These are phyloP conservation scores for Kwoniella sp. DNA, from an alignment of 768 basidiomycete species.

Conservation along the genomic window DNA sequence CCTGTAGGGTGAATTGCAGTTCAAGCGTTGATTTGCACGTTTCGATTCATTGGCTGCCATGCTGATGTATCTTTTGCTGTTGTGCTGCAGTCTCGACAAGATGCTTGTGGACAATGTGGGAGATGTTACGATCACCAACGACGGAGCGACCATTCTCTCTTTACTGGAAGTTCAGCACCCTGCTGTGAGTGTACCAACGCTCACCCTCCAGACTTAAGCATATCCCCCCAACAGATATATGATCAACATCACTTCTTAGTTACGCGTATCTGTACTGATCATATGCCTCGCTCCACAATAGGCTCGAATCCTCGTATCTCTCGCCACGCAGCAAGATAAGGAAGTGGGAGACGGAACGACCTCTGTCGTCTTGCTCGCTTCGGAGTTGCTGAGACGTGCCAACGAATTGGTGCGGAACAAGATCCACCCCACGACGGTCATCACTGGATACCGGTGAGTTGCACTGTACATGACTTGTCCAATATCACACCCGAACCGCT, in stretches of 20 bases:
- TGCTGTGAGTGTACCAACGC: constrained; percentile 64
- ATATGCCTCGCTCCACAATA: constrained; percentile 6
- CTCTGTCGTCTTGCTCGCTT: constrained; percentile 95
- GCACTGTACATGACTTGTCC: neutral
- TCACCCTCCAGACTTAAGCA: no score
- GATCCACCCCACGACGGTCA: constrained; percentile 98
- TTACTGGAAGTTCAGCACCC: constrained; percentile 93
- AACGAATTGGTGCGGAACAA: constrained; percentile 98
- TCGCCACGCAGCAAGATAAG: constrained; percentile 98
- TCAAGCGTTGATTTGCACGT: neutral
- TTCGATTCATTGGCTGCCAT: no score
- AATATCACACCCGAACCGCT: no score
- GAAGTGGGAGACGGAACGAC: constrained; percentile 99
- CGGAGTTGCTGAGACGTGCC: constrained; percentile 92
- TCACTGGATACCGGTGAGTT: constrained; percentile 81
- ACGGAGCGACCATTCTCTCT: constrained; percentile 97
- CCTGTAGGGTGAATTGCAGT: constrained; percentile 86
- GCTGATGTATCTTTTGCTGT: neutral
- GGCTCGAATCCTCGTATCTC: constrained; percentile 88
- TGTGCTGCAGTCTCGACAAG: constrained; percentile 46
- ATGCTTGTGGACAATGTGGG: constrained; percentile 97
- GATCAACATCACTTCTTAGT: no score
- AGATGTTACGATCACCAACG: constrained; percentile 99
- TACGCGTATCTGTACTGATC: neutral
- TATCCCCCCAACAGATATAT: no score